Base-by-base conservation (phyloP, 148 eudicot genomes). In the Oxyria digyna region DNA sequence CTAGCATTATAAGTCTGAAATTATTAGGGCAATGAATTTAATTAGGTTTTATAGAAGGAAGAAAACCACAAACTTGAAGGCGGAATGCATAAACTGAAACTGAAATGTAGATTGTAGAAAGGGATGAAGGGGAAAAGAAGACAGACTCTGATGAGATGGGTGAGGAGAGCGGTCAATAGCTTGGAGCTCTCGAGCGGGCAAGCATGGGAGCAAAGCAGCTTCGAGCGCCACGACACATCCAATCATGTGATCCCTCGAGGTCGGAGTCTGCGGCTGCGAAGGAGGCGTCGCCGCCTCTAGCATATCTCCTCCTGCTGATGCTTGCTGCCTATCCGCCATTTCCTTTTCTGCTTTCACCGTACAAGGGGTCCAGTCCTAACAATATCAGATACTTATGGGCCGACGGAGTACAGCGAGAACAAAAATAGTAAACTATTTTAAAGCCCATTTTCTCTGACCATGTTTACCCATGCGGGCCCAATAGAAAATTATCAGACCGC, bases 121-220 rank as follows among this genome's bases (percentile, higher is more conserved):
- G 17, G n/a, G 18, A 59, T 31, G 4, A 29, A 9, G 20, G 31
- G 38, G 35, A 50, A 17, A 23, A 15, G 42, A 14, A 9, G 26
- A 57, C 81, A 68, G 33, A 90, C 91, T 86, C 73, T 87, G 95
- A 78, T 89, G 96, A 77, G 96, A 89, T 43, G 95, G 98, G 62
- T 89, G 89, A 69, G 91, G 79, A 57, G 98, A 93, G 26, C 95
- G 96, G 67, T 93, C 98, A 35, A 93, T 87, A 13, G 98, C 98
- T 80, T 93, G 98, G 64, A 93, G 98, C 79, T 93, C 98, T 77
- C 96, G 84, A 6, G 98, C 98, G 38, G 95, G 98, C 77, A 92
- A 83, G 74, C 98, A 93, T 3, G 98, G 96, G n/a, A 89, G 85
- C 68, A 93, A 80, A 78, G 98, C 95, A 71, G 91, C 95, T 74